Percentiles rank a stretch among this genome's conserved stretches.
Conservation (phyloP, 2,329 filamentous ascomycete genomes). For the Talaromyces pinophilus region DNA sequence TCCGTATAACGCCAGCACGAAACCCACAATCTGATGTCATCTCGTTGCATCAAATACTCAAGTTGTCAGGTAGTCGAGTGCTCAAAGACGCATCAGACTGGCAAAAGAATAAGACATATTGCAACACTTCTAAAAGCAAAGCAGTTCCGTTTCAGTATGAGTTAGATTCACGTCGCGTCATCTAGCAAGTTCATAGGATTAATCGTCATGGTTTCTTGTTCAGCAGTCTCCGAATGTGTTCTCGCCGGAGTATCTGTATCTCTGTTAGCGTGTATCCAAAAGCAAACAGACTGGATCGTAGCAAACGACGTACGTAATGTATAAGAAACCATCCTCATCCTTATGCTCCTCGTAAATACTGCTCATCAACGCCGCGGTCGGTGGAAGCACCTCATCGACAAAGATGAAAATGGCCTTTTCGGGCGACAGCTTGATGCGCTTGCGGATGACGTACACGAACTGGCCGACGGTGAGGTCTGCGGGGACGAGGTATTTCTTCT, state of each 20-base stretch:
- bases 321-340: constrained; percentile 83
- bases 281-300: not conserved
- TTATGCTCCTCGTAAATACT: constrained; percentile 99
- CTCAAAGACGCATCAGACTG: not conserved
- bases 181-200: not conserved
- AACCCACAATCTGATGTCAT: constrained; percentile 8
- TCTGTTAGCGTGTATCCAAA: constrained; percentile 28
- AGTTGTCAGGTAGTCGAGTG: not conserved
- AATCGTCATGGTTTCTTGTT: not conserved
- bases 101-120: constrained; percentile 9
- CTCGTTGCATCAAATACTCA: not conserved
- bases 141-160: not conserved
- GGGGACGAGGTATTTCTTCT: constrained; percentile 99
- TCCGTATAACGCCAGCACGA: constrained; percentile 24
- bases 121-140: constrained; percentile 16
- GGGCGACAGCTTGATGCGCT: constrained; percentile 98
- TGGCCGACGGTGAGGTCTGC: constrained; percentile 97
- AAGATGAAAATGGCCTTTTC: constrained; percentile 99
- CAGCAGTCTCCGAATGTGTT: constrained; percentile 80
- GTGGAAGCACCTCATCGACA: constrained; percentile 95
- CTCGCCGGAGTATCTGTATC: constrained; percentile 82
- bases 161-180: not conserved
- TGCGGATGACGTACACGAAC: constrained; percentile 99
- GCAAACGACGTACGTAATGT: constrained; percentile 75
- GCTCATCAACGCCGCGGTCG: constrained; percentile 97